A percentile compares a stretch with the other conserved stretches of the same genome.
phyloP scores from a whole-genome alignment of 352 stramenopile genomes.

The Phytophthora parvispora region DNA sequence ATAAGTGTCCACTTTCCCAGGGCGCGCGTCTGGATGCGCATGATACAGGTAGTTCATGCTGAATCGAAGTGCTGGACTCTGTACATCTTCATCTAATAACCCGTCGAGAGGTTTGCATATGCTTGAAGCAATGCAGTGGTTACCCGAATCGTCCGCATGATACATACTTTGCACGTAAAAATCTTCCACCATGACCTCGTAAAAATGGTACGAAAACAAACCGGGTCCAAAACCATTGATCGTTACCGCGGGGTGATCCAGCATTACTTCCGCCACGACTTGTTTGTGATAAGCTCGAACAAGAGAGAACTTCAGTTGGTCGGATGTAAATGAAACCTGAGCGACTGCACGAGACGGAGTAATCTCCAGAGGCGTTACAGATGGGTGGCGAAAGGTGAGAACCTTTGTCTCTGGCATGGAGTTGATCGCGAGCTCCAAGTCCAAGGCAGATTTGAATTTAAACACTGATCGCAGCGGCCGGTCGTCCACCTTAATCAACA shows the following conservation, averaged over 20 bases:
- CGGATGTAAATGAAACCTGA: slow-evolving; percentile 57
- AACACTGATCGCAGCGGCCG: slow-evolving; percentile 60
- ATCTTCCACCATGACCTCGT: slow-evolving; percentile 67
- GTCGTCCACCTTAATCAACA: slow-evolving; percentile 82
- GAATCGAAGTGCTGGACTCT: slow-evolving; percentile 49
- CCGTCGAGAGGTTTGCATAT: slow-evolving; percentile 35
- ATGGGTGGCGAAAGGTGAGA: slow-evolving; percentile 85
- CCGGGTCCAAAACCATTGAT: slow-evolving; percentile 83
- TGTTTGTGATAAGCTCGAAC: slow-evolving; percentile 73
- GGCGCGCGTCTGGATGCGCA: slow-evolving; percentile 66
- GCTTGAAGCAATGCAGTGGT: slow-evolving; percentile 85
- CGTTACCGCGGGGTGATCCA: slow-evolving; percentile 57
- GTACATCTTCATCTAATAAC: slow-evolving; percentile 7
- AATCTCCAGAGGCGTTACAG: slow-evolving; percentile 61
- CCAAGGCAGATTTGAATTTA: slow-evolving; percentile 56
- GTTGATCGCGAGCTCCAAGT: slow-evolving; percentile 71
- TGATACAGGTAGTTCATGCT: slow-evolving; percentile 79
- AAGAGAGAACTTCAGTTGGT: slow-evolving; percentile 76
- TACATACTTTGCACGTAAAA: slow-evolving; percentile 87
- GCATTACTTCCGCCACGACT: slow-evolving; percentile 66
- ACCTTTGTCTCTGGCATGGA: slow-evolving; percentile 57
- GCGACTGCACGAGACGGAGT: slow-evolving; percentile 66
- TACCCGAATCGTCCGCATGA: slow-evolving; percentile 39
- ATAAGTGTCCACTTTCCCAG: slow-evolving; percentile 61
- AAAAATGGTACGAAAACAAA: slow-evolving; percentile 87